Evolutionary conservation across 257 asterid species (phyloP).

Genomic region (Sherardia arvensis): DNA sequence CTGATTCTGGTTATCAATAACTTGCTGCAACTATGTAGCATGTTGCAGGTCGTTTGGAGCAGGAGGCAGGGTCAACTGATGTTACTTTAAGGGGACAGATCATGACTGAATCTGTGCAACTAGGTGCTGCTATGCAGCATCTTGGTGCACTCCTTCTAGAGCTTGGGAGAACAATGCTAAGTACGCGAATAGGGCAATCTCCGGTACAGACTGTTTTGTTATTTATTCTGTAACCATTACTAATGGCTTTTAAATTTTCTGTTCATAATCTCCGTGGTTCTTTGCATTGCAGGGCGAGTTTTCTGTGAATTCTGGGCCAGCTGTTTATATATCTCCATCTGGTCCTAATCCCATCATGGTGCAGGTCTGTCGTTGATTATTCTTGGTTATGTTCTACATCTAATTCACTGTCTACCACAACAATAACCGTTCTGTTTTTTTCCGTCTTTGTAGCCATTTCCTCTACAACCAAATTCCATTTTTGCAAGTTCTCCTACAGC

Average conservation of each 20-base stretch:
- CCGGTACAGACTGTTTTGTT: constrained; percentile 44
- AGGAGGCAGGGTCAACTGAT: constrained; percentile 59
- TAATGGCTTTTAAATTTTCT: constrained; percentile 3
- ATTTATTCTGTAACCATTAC: constrained; percentile 2
- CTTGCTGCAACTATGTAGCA: constrained; percentile 57
- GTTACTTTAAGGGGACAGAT: constrained; percentile 59
- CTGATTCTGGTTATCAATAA: constrained; percentile 27
- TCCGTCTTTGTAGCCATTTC: constrained; percentile 64
- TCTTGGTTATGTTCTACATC: neutral
- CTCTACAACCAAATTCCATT: constrained; percentile 71
- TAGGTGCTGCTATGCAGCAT: constrained; percentile 87
- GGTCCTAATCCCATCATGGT: constrained; percentile 99
- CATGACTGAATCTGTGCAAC: constrained; percentile 51
- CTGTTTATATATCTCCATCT: constrained; percentile 82
- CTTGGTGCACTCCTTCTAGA: constrained; percentile 84
- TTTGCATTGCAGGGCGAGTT: constrained; percentile 68
- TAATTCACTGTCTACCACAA: neutral
- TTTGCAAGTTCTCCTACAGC: constrained; percentile 45
- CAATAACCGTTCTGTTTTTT: neutral
- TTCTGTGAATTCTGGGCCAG: constrained; percentile 88
- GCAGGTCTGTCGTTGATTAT: constrained; percentile 48
- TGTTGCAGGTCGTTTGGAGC: constrained; percentile 63
- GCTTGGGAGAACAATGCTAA: constrained; percentile 87
- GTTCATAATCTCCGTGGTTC: constrained; percentile 12
- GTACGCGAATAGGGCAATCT: constrained; percentile 78